Evolutionary conservation across 208 protist species (phyloP).

Genomic region (Acanthamoeba culbertsoni): DNA sequence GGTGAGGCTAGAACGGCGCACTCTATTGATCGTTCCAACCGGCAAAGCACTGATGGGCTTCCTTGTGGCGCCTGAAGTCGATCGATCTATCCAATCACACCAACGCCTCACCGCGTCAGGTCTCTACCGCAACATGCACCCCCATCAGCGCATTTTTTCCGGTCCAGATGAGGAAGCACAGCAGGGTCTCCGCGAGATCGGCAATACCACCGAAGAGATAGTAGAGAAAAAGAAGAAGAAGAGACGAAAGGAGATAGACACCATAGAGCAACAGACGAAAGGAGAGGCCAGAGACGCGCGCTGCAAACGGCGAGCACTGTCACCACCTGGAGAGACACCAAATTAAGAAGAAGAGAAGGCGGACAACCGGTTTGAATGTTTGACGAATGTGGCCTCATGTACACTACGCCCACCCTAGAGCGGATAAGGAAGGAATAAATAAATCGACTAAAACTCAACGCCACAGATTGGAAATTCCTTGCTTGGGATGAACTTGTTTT

Average conservation of each 20-base stretch:
- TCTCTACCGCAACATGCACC: background rate
- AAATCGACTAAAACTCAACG: background rate
- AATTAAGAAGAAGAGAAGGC: background rate
- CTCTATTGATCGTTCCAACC: background rate
- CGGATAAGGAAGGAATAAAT: background rate
- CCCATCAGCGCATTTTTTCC: background rate
- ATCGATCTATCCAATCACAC: background rate
- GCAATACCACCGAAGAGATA: background rate
- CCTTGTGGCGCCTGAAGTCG: background rate
- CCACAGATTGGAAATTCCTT: conserved; percentile 2
- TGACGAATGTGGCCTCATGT: too few species aligned
- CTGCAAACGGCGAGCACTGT: background rate
- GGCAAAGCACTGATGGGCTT: background rate
- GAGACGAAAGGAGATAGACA: background rate
- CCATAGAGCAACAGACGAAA: background rate
- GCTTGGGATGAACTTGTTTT: background rate
- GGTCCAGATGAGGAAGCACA: background rate
- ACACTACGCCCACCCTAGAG: too few species aligned
- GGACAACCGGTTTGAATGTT: background rate
- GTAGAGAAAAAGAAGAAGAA: background rate
- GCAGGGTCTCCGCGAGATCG: background rate
- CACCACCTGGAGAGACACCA: background rate
- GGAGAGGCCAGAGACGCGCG: background rate
- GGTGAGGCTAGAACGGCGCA: background rate
- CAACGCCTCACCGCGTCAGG: background rate